Percentiles rank a stretch among this genome's conserved stretches.
Evolutionary conservation across 2,329 filamentous ascomycete genomes (phyloP).

Genomic region (Pyrenophora teres): DNA sequence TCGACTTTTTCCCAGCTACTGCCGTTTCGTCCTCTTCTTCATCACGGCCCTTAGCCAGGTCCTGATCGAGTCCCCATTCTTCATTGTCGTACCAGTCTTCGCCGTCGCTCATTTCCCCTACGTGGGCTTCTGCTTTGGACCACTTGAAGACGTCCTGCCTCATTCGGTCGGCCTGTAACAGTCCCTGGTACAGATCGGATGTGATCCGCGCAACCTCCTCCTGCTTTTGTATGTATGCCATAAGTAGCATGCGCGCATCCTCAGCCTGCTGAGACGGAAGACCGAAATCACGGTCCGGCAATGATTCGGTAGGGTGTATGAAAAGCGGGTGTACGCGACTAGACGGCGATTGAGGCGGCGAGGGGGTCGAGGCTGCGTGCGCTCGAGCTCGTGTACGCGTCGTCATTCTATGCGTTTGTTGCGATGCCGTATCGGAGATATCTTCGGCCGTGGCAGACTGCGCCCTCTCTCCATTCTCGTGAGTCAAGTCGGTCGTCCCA

Average conservation of each 20-base stretch:
- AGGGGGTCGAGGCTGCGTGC: slow-evolving; percentile 49
- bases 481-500: slow-evolving; percentile 21
- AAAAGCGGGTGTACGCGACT: slow-evolving; percentile 75
- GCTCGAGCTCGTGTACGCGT: slow-evolving; percentile 60
- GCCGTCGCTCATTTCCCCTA: slow-evolving; percentile 80
- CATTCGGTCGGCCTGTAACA: slow-evolving; percentile 73
- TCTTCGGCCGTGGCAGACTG: slow-evolving; percentile 41
- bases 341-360: slow-evolving; percentile 53
- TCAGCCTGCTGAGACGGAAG: slow-evolving; percentile 76
- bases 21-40: slow-evolving; percentile 73
- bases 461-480: slow-evolving; percentile 31
- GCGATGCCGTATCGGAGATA: slow-evolving; percentile 50
- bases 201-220: slow-evolving; percentile 79
- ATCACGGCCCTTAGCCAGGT: slow-evolving; percentile 80
- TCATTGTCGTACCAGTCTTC: slow-evolving; percentile 89
- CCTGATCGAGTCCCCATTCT: slow-evolving; percentile 75
- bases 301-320: slow-evolving; percentile 64
- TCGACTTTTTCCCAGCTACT: slow-evolving; percentile 55
- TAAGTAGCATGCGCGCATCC: slow-evolving; percentile 73
- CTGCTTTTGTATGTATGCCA: slow-evolving; percentile 82
- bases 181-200: slow-evolving; percentile 68
- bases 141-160: slow-evolving; percentile 73
- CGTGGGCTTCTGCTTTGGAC: slow-evolving; percentile 78
- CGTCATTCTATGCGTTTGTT: slow-evolving; percentile 58
- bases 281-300: slow-evolving; percentile 71